Evolutionary conservation across 495 filamentous ascomycete species (phyloP).

Genomic region (Penicillium maclennaniae): DNA sequence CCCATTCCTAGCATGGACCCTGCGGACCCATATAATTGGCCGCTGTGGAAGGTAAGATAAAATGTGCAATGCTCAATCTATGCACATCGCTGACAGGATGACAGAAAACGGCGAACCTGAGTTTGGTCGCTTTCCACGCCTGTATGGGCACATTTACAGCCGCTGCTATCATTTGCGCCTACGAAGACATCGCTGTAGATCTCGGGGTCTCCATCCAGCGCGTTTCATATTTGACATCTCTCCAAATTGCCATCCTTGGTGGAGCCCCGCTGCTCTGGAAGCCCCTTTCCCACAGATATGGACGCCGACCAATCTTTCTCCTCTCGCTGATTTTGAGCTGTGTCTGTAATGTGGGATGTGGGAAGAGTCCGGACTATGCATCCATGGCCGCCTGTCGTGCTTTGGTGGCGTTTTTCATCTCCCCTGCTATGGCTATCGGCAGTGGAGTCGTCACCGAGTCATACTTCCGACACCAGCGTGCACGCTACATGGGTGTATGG

Average conservation of each 20-base stretch:
- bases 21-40: conserved; percentile 55
- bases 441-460: conserved; percentile 52
- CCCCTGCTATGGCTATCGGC: conserved; percentile 50
- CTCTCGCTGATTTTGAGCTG: conserved; percentile 43
- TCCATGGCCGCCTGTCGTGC: conserved; percentile 46
- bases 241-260: conserved; percentile 52
- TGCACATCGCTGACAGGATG: not conserved
- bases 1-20: conserved; percentile 47
- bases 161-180: conserved; percentile 51
- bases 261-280: conserved; percentile 52
- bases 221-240: conserved; percentile 48
- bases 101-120: conserved; percentile 50
- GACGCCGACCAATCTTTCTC: conserved; percentile 50
- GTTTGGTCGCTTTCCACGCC: conserved; percentile 54
- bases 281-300: conserved; percentile 51
- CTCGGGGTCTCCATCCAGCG: conserved; percentile 40
- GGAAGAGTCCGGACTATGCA: conserved; percentile 37
- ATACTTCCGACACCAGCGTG: conserved; percentile 48
- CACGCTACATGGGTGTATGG: conserved; percentile 53
- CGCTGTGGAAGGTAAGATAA: conserved; percentile 44
- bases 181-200: conserved; percentile 43
- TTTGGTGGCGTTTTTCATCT: conserved; percentile 51
- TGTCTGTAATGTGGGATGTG: conserved; percentile 46
- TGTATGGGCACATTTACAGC: conserved; percentile 57
- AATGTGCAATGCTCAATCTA: not conserved